Conservation (phyloP, 768 basidiomycete species). For the Saitozyma podzolica region DNA sequence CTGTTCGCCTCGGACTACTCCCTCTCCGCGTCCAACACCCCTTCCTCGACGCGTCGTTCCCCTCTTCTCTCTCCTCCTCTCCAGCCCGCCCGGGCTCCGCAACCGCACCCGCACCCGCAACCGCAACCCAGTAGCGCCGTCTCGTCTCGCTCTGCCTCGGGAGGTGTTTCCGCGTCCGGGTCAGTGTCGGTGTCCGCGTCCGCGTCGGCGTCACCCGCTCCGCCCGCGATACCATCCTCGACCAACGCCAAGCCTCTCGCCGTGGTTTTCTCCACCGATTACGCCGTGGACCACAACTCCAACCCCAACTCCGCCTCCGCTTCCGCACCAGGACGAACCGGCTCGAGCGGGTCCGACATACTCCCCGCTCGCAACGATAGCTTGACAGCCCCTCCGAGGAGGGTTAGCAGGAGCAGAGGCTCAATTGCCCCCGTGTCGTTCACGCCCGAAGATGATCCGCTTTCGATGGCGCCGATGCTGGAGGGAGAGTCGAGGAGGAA, state of each 20-base stretch:
- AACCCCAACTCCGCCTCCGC: slow-evolving; percentile 7
- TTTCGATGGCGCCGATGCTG: slow-evolving; percentile 4
- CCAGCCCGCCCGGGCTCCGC: background rate
- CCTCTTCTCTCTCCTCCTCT: slow-evolving; percentile 7
- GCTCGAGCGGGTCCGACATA: too few relatives aligned
- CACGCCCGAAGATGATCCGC: too few relatives aligned
- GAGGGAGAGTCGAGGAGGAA: background rate
- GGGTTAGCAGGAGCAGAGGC: too few relatives aligned
- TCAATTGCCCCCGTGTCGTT: too few relatives aligned
- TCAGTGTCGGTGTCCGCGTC: too few relatives aligned
- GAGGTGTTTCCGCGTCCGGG: too few relatives aligned
- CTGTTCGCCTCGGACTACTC: slow-evolving; percentile 48
- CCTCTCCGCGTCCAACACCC: slow-evolving; percentile 13
- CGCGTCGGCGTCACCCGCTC: background rate
- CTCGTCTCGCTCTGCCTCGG: too few relatives aligned
- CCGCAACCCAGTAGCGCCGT: too few relatives aligned
- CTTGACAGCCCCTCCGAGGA: too few relatives aligned
- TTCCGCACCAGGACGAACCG: slow-evolving; percentile 3
- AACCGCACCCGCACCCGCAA: too few relatives aligned
- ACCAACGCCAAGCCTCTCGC: slow-evolving; percentile 10
- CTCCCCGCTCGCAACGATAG: too few relatives aligned
- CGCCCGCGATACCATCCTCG: background rate
- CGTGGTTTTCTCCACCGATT: slow-evolving; percentile 10
- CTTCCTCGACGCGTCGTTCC: background rate
- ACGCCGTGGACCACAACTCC: slow-evolving; percentile 1